A percentile compares a stretch with the other conserved stretches of the same genome.
Evolutionary conservation across 1,139 yeast genomes (phyloP).

Genomic region (Kodamaea anthophila): DNA sequence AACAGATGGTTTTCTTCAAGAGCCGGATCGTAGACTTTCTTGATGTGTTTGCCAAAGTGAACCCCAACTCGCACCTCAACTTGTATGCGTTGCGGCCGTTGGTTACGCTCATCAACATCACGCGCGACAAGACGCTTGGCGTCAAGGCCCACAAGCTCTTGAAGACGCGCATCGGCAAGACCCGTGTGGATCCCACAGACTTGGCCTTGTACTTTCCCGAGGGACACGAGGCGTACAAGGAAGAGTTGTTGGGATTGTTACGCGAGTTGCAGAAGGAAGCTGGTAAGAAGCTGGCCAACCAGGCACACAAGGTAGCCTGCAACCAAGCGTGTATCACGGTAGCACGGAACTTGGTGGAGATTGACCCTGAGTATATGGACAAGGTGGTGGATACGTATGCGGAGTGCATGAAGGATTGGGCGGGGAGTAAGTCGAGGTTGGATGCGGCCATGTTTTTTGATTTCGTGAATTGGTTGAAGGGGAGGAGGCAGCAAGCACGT

Average conservation of each 20-base stretch:
- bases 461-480: constrained; percentile 71
- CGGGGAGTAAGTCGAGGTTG: constrained; percentile 42
- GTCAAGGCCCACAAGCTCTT: constrained; percentile 70
- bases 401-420: constrained; percentile 56
- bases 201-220: constrained; percentile 14
- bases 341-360: constrained; percentile 45
- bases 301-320: constrained; percentile 49
- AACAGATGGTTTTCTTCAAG: constrained; percentile 74
- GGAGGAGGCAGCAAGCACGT: constrained; percentile 24
- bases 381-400: constrained; percentile 52
- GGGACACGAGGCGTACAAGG: constrained; percentile 13
- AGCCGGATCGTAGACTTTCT: constrained; percentile 71
- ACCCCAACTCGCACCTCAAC: constrained; percentile 38
- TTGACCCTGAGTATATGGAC: constrained; percentile 27
- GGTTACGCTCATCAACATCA: constrained; percentile 53
- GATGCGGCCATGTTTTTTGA: constrained; percentile 67
- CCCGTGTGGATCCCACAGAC: constrained; percentile 26
- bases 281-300: constrained; percentile 38
- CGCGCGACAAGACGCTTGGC: constrained; percentile 65
- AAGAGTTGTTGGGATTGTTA: constrained; percentile 20
- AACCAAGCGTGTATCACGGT: constrained; percentile 58
- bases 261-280: constrained; percentile 35
- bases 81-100: constrained; percentile 53
- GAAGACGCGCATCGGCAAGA: constrained; percentile 58
- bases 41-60: constrained; percentile 50